phyloP scores from a whole-genome alignment of 106 monocot species.

The Platanthera zijinensis region DNA sequence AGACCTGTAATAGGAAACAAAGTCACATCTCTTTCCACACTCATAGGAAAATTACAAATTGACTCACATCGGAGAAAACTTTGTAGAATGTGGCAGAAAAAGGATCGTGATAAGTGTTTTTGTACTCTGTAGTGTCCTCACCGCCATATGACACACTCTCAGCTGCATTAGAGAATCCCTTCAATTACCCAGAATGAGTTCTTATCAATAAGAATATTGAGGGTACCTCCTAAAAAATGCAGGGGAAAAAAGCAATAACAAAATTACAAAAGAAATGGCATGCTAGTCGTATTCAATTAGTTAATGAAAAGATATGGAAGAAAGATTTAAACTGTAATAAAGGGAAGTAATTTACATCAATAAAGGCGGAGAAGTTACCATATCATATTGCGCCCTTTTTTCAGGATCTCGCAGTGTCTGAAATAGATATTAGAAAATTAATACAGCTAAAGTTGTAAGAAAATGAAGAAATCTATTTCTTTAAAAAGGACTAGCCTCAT shows the following conservation, averaged over 20 bases:
- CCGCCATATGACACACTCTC: conserved; percentile 37
- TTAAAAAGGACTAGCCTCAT: conserved; percentile 60
- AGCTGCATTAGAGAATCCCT: conserved; percentile 27
- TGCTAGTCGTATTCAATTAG: not conserved
- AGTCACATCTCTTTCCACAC: conserved; percentile 2
- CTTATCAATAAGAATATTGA: conserved; percentile 5
- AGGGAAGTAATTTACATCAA: not conserved
- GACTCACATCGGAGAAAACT: conserved; percentile 85
- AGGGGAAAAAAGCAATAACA: not conserved
- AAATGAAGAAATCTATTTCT: not conserved
- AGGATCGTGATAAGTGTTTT: conserved; percentile 32
- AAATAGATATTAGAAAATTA: conserved; percentile 8
- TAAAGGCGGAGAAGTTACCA: conserved; percentile 35
- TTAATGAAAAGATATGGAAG: not conserved
- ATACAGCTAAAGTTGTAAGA: not conserved
- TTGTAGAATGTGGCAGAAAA: conserved; percentile 81
- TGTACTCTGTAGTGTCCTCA: conserved; percentile 24
- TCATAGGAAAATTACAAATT: conserved; percentile 3
- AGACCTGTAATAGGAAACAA: conserved; percentile 48
- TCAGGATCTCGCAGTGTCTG: conserved; percentile 79
- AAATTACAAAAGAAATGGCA: not conserved
- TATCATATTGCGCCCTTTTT: conserved; percentile 77
- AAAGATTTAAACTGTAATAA: conserved; percentile 1
- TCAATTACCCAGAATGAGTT: conserved; percentile 15
- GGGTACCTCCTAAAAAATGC: not conserved